phyloP scores from a whole-genome alignment of 2,329 filamentous ascomycete species.

The Aspergillus pseudoglaucus region DNA sequence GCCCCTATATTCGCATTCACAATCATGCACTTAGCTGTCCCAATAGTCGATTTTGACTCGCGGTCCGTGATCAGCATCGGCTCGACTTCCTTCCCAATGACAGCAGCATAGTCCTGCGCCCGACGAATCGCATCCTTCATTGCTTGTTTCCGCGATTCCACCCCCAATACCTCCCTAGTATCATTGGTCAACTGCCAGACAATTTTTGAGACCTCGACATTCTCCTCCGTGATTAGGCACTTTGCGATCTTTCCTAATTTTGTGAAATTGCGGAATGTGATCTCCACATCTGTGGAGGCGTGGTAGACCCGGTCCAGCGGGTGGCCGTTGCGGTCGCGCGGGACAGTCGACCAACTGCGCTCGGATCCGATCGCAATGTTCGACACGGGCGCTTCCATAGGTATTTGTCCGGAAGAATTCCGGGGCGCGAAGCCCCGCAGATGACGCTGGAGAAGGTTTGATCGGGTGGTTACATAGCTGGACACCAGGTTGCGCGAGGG shows the following conservation, averaged over 20 bases:
- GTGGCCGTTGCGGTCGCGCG: slow-evolving; percentile 3
- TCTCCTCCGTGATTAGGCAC: slow-evolving; percentile 11
- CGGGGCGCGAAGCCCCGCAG: slow-evolving; percentile 8
- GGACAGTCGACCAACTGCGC: slow-evolving; percentile 5
- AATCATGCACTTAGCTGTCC: slow-evolving; percentile 4
- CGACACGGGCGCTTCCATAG: slow-evolving; percentile 9
- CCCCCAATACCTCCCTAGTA: slow-evolving; percentile 11
- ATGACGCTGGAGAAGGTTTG: slow-evolving; percentile 3
- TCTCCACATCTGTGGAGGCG: slow-evolving; percentile 13
- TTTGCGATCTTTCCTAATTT: slow-evolving; percentile 14
- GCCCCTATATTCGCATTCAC: not conserved
- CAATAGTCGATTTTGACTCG: not conserved
- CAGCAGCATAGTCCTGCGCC: slow-evolving; percentile 16
- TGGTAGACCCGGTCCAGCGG: slow-evolving; percentile 10
- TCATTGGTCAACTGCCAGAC: slow-evolving; percentile 20
- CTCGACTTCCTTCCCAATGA: slow-evolving; percentile 12
- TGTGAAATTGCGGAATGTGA: slow-evolving; percentile 19
- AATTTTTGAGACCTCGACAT: slow-evolving; percentile 16
- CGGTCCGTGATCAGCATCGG: slow-evolving; percentile 9
- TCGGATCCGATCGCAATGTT: slow-evolving; percentile 6
- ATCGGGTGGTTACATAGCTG: slow-evolving; percentile 2
- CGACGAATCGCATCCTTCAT: slow-evolving; percentile 19
- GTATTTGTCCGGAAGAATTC: slow-evolving; percentile 4
- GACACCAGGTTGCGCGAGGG: slow-evolving; percentile 3
- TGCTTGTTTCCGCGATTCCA: slow-evolving; percentile 15